These are phyloP conservation scores for Borovskyia barvae DNA, from an alignment of 208 protist genomes.

Conservation along the genomic window DNA sequence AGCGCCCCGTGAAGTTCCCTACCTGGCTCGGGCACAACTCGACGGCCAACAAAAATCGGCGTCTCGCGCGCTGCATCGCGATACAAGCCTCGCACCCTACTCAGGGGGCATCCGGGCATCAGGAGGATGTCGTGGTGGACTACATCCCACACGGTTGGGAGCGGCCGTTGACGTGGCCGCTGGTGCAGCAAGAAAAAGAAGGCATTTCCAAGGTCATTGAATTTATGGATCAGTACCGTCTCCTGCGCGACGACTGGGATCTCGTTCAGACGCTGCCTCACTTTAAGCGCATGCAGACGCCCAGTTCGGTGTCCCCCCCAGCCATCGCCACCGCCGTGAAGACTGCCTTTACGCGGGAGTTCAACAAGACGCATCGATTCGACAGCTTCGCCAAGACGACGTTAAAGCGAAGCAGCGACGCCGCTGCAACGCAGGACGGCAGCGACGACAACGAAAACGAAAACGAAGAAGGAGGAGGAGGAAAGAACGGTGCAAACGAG, in stretches of 20 bases:
- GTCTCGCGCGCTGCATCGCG: conserved; percentile 62
- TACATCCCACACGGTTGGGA: conserved; percentile 86
- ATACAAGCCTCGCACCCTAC: conserved; percentile 59
- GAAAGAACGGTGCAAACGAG: neutral
- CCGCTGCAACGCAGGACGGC: conserved; percentile 1
- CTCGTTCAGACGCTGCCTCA: conserved; percentile 70
- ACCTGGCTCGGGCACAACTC: conserved; percentile 88
- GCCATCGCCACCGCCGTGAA: conserved; percentile 68
- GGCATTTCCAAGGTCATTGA: conserved; percentile 70
- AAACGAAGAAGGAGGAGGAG: conserved; percentile 13
- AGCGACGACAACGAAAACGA: conserved; percentile 11
- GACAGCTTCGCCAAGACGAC: conserved; percentile 68
- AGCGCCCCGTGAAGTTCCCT: conserved; percentile 88
- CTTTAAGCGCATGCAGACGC: conserved; percentile 68
- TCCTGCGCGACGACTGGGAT: conserved; percentile 91
- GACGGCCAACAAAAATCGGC: conserved; percentile 84
- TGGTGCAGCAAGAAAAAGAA: conserved; percentile 60
- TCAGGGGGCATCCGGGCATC: conserved; percentile 59
- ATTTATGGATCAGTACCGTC: conserved; percentile 85
- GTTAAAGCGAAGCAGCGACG: conserved; percentile 38
- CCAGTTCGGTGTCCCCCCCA: conserved; percentile 6
- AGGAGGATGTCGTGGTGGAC: conserved; percentile 78
- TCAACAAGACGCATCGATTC: conserved; percentile 82
- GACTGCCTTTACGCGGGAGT: conserved; percentile 86
- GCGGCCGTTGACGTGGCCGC: conserved; percentile 49